phyloP scores from a whole-genome alignment of 1,284 basidiomycete species.

The Puccinia coronata region DNA sequence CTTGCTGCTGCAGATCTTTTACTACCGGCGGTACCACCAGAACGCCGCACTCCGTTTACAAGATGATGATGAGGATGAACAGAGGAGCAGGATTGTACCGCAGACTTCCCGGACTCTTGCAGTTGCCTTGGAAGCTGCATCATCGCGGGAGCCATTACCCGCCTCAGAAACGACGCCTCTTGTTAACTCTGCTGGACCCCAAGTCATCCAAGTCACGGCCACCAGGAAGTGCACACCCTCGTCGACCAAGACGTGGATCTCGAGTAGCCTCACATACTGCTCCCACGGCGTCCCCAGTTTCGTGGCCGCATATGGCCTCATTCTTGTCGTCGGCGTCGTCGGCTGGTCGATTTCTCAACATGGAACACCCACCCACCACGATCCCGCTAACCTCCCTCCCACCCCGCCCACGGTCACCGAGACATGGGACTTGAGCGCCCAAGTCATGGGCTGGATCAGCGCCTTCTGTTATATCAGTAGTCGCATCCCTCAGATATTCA shows the following conservation, averaged over 20 bases:
- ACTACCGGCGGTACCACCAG: constrained; percentile 24
- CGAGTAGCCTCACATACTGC: not conserved
- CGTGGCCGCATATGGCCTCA: constrained; percentile 22
- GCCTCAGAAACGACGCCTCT: too few relatives aligned
- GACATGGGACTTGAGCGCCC: constrained; percentile 34
- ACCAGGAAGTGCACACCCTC: not conserved
- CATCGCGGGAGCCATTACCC: too few relatives aligned
- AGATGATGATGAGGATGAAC: too few relatives aligned
- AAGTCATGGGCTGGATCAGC: constrained; percentile 46
- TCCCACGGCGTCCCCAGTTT: constrained; percentile 6
- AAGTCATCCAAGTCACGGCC: too few relatives aligned
- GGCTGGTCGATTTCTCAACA: constrained; percentile 24
- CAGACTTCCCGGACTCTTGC: too few relatives aligned
- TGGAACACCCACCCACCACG: not conserved
- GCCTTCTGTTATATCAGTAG: constrained; percentile 39
- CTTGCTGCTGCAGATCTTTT: constrained; percentile 37
- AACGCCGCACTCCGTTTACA: not conserved
- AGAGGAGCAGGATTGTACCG: too few relatives aligned
- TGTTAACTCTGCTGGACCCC: too few relatives aligned
- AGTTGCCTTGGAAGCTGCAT: too few relatives aligned
- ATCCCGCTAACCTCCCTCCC: not conserved
- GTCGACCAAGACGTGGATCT: not conserved
- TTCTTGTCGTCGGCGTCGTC: constrained; percentile 18
- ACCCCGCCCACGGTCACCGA: not conserved
- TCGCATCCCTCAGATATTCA: constrained; percentile 58